Evolutionary conservation across 306 rosid species (phyloP).

Genomic region (Comarum palustre): DNA sequence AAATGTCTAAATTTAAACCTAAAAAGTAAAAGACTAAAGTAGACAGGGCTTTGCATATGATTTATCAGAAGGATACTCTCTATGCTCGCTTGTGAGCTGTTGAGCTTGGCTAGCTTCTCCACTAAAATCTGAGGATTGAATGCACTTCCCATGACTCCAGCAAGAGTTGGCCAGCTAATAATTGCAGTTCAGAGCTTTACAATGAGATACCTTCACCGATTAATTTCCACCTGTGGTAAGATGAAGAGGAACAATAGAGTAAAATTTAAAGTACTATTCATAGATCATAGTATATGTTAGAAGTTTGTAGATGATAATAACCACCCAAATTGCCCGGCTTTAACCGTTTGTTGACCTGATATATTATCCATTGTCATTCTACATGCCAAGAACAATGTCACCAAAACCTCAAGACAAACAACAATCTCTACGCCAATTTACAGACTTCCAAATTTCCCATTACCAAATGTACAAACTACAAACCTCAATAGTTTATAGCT

Average conservation of each 20-base stretch:
- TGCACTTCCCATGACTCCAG: constrained; percentile 75
- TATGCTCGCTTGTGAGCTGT: constrained; percentile 91
- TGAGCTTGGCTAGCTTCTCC: constrained; percentile 92
- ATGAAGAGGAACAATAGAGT: too few species aligned
- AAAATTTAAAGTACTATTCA: too few species aligned
- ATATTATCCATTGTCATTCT: background rate
- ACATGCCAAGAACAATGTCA: background rate
- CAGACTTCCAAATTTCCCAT: background rate
- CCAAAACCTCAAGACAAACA: background rate
- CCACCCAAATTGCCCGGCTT: too few species aligned
- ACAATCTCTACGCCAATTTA: background rate
- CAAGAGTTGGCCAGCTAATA: constrained; percentile 28
- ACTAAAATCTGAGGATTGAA: constrained; percentile 95
- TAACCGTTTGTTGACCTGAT: background rate
- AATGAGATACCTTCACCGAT: constrained; percentile 34
- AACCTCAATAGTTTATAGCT: background rate
- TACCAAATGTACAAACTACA: background rate
- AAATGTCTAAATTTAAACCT: background rate
- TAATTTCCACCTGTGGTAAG: background rate
- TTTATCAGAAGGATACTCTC: constrained; percentile 89
- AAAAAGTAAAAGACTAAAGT: background rate
- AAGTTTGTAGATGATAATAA: too few species aligned
- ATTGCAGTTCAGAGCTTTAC: constrained; percentile 32
- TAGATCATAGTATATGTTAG: too few species aligned
- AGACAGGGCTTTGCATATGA: constrained; percentile 17